Percentiles rank a stretch among this genome's conserved stretches.
Evolutionary conservation across 2,329 filamentous ascomycete species (phyloP).

Genomic region (Arthrobotrys megalospora): DNA sequence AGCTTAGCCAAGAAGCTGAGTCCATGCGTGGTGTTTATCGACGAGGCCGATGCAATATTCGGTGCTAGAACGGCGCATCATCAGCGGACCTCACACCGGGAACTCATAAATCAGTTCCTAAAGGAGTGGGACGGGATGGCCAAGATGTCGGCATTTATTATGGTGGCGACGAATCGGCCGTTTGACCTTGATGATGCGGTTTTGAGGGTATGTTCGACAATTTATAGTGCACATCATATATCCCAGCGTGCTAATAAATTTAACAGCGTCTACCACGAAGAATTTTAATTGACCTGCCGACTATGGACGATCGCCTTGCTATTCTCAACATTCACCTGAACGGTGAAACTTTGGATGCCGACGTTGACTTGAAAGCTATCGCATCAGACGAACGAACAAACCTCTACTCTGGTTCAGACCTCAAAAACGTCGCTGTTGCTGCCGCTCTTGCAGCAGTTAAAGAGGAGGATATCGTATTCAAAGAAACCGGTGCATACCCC

Average conservation of each 20-base stretch:
- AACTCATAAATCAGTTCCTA: slow-evolving; percentile 96
- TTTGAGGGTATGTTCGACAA: slow-evolving; percentile 70
- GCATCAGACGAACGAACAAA: slow-evolving; percentile 75
- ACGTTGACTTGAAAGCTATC: slow-evolving; percentile 75
- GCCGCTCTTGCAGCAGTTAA: slow-evolving; percentile 84
- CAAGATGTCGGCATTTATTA: slow-evolving; percentile 88
- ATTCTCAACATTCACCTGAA: slow-evolving; percentile 81
- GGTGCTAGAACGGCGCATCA: slow-evolving; percentile 79
- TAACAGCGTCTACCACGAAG: slow-evolving; percentile 62
- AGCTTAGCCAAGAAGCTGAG: slow-evolving; percentile 89
- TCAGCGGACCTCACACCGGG: slow-evolving; percentile 81
- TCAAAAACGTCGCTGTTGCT: slow-evolving; percentile 86
- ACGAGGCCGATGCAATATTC: slow-evolving; percentile 94
- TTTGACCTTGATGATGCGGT: slow-evolving; percentile 95
- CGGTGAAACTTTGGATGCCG: slow-evolving; percentile 75
- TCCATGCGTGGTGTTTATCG: slow-evolving; percentile 95
- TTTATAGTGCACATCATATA: not conserved
- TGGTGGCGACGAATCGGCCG: slow-evolving; percentile 96
- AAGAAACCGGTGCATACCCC: slow-evolving; percentile 72
- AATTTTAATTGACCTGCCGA: slow-evolving; percentile 64
- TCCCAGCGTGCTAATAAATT: slow-evolving; percentile 14
- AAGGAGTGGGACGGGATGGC: slow-evolving; percentile 97
- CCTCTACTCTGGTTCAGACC: slow-evolving; percentile 85
- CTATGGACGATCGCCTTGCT: slow-evolving; percentile 73
- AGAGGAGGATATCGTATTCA: slow-evolving; percentile 73